A percentile compares a stretch with the other conserved stretches of the same genome.
Evolutionary conservation across 331 rosid species (phyloP).

Genomic region (Dryas integrifolia): DNA sequence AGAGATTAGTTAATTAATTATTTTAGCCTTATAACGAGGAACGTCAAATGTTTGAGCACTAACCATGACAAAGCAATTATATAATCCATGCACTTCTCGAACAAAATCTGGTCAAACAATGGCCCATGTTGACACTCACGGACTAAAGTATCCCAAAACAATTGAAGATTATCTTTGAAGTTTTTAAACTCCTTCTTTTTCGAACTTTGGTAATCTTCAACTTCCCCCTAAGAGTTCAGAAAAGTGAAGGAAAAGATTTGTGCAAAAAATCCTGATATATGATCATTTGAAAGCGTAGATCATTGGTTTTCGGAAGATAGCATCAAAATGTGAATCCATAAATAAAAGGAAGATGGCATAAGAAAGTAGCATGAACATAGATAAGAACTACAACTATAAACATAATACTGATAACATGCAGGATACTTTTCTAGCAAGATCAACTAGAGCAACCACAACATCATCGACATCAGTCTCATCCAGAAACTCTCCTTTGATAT

Average conservation of each 20-base stretch:
- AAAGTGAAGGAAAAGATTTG: constrained; percentile 28
- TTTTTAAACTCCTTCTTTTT: constrained; percentile 79
- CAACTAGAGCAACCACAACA: constrained; percentile 89
- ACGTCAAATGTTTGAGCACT: constrained; percentile 31
- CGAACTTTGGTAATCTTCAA: constrained; percentile 87
- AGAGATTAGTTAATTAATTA: constrained; percentile 22
- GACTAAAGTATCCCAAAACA: constrained; percentile 82
- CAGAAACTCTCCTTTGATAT: constrained; percentile 60
- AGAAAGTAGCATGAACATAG: constrained; percentile 2
- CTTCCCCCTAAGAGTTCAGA: constrained; percentile 60
- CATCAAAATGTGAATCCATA: background rate
- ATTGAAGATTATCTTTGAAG: constrained; percentile 86
- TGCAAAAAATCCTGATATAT: constrained; percentile 21
- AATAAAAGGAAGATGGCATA: background rate
- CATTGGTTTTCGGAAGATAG: background rate
- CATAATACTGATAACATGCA: constrained; percentile 3
- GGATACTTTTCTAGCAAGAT: constrained; percentile 77
- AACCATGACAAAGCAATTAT: constrained; percentile 93
- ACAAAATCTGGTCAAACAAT: constrained; percentile 76
- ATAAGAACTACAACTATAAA: background rate
- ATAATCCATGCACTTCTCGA: constrained; percentile 98
- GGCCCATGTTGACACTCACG: constrained; percentile 93
- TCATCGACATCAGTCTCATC: constrained; percentile 92
- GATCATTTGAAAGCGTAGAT: background rate
- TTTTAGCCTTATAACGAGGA: constrained; percentile 19